Evolutionary conservation across 2,329 filamentous ascomycete species (phyloP), one percentile per base, ranked within the genome.

Genomic region (Fusarium sterilihyphosum): DNA sequence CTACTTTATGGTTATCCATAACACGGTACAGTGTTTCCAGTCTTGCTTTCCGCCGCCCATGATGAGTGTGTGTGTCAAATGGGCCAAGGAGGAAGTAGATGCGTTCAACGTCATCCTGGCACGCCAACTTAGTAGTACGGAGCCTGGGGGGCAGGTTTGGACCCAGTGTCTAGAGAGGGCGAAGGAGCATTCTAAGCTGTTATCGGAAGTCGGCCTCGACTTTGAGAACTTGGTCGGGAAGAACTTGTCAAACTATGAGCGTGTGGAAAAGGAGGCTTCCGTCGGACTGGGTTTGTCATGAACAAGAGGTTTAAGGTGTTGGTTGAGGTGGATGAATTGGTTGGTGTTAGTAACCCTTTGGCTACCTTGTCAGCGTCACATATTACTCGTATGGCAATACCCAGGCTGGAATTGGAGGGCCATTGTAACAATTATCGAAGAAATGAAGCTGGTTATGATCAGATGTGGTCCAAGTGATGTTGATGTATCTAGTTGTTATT

Each of bases 51-150:
- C 95, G 17, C 89, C 94, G 33, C 87, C 91, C 20, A 94, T 96
- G 86, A 97, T 96, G 89, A 97, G 94, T 78, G 95, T 95, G 1
- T 97, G 95, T 78, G 96, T 99, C 78, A 97, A 96, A 80, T 99
- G 96, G 96, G 95, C 95, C n/a, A 98, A 98, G 83, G 93, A 96
- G 77, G 92, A 97, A 80, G 91, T 98, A 4, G 95, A 98, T 77
- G 91, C 91, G 5, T 98, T 98, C 86, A 98, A 98, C 78, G 88
- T 88, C 52, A 91, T 96, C 58, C 86, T 99, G 43, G 90, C 89
- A 41, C 88, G 96, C 67, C 96, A 98, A 83, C 86, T 99, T 70
- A 97, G 94, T 83, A 95, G 93, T 80, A 93, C 96, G 6, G 92
- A 97, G 70, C 88, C 87, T 57, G 91, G 89, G n/a, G 92, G 92